Percentiles rank a stretch among this genome's conserved stretches.
Conservation (phyloP, 2,329 filamentous ascomycete genomes). For the Mycosphaerella sp. region DNA sequence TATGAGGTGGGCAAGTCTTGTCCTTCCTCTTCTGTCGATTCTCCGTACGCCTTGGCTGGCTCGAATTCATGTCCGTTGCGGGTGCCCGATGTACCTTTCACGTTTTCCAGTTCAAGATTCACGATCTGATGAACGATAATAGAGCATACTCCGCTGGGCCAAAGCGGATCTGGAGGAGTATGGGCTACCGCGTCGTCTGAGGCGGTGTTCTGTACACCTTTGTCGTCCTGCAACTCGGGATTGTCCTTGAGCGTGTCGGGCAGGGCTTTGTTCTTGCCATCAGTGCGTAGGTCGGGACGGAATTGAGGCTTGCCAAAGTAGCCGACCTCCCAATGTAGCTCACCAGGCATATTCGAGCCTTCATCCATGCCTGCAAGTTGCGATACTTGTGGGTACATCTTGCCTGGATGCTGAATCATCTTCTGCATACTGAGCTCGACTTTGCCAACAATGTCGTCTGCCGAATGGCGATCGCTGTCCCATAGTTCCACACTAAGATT, state of each 20-base stretch:
- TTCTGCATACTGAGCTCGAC: slow-evolving; percentile 90
- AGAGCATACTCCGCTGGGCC: slow-evolving; percentile 84
- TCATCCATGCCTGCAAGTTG: slow-evolving; percentile 76
- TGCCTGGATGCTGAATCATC: slow-evolving; percentile 86
- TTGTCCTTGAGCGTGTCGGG: slow-evolving; percentile 67
- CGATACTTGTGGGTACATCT: slow-evolving; percentile 85
- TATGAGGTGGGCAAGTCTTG: slow-evolving; percentile 81
- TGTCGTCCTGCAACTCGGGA: slow-evolving; percentile 78
- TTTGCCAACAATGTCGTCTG: slow-evolving; percentile 93
- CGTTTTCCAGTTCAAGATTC: slow-evolving; percentile 83
- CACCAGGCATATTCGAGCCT: slow-evolving; percentile 82
- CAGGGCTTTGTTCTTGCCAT: slow-evolving; percentile 74
- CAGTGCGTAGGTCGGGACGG: slow-evolving; percentile 73
- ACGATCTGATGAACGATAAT: slow-evolving; percentile 91
- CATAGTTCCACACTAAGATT: slow-evolving; percentile 89
- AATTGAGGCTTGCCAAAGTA: slow-evolving; percentile 91
- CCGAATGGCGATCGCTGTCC: slow-evolving; percentile 89
- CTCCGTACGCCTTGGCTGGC: slow-evolving; percentile 76
- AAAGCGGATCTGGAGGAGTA: slow-evolving; percentile 91
- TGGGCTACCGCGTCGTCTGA: slow-evolving; percentile 80
- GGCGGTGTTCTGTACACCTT: slow-evolving; percentile 65
- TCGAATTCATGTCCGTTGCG: slow-evolving; percentile 82
- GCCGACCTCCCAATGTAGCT: slow-evolving; percentile 93
- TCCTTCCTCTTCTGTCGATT: slow-evolving; percentile 77
- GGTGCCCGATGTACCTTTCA: slow-evolving; percentile 77